Evolutionary conservation across 768 basidiomycete species (phyloP), one percentile per base, ranked within the genome.

Genomic region (Collybia mongolica): DNA sequence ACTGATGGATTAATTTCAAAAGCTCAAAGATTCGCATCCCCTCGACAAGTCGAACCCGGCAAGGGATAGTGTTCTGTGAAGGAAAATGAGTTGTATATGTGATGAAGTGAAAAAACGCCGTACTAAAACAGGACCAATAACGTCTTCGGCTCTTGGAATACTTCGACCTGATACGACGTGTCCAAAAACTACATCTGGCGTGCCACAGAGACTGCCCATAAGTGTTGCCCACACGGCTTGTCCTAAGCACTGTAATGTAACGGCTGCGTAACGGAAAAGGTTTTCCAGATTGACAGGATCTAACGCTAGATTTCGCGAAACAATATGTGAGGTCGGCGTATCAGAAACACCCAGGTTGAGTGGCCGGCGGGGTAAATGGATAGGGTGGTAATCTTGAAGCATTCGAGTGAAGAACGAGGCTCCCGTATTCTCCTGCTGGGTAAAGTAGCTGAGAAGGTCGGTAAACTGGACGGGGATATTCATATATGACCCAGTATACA

Each of bases 41-140:
- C 5, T 38, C 41, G 20, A 52, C 38, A 26, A 78, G 38, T n/a
- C 48, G 63, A 42, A 77, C 58, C 7, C 76, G 71, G 45, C 68
- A 76, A 5, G 76, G 77, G 15, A 77, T 61, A 1, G 76, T 78
- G 52, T 74, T 79, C 76, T 77, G 22, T 2, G 6, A 44, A 18
- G 41, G 32, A 2, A 41, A 26, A 29, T 56, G 29, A 54, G 49
- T 20, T 32, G 23, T 3, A 22, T 26, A 9, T 23, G 39, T 20
- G 8, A 9, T 3, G 5, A 26, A n/a, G 11, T 15, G 17, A 39
- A 43, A 3, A 36, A 44, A 29, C n/a, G 23, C 60, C 73, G 55
- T 44, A 78, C 77, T 49, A 79, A 57, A 48, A 76, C 68, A 5
- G 77, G 77, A 3, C 77, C 77, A 44, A 78, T 67, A 2, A 76